A percentile compares a stretch with the other conserved stretches of the same genome.
Conservation (phyloP, 257 asterid genomes). For the Hygrophila difformis region DNA sequence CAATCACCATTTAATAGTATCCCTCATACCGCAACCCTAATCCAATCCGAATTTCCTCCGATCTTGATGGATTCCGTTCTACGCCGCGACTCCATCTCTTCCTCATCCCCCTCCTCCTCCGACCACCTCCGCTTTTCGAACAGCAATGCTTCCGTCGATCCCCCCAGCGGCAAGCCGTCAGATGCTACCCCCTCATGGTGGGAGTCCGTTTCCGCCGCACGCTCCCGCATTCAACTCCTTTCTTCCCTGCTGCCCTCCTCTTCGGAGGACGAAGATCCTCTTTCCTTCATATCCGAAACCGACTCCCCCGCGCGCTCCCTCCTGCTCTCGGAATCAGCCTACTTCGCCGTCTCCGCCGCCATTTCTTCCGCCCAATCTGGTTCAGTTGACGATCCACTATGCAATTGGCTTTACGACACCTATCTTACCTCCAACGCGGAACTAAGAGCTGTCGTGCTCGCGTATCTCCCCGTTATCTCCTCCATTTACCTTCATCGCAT, state of each 20-base stretch:
- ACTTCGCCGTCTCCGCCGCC: constrained; percentile 47
- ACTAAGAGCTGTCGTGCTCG: constrained; percentile 74
- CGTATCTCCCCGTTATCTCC: constrained; percentile 55
- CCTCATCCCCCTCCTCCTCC: constrained; percentile 50
- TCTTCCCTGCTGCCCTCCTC: constrained; percentile 46
- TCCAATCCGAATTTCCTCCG: too few species aligned
- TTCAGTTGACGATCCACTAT: constrained; percentile 63
- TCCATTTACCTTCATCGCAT: constrained; percentile 62
- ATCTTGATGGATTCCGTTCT: constrained; percentile 56
- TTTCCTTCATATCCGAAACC: constrained; percentile 73
- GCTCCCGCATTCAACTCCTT: constrained; percentile 84
- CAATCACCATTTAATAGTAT: too few species aligned
- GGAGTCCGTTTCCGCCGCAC: constrained; percentile 95
- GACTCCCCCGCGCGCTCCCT: constrained; percentile 92
- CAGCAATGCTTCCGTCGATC: constrained; percentile 13
- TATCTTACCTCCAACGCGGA: constrained; percentile 68
- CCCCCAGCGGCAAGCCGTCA: constrained; percentile 25
- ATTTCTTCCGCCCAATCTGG: constrained; percentile 57
- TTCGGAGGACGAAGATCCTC: constrained; percentile 22
- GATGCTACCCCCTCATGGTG: constrained; percentile 94
- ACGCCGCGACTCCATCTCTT: constrained; percentile 58
- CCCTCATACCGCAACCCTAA: too few species aligned
- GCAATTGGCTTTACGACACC: constrained; percentile 95
- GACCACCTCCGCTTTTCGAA: constrained; percentile 27
- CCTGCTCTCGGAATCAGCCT: constrained; percentile 69